These are phyloP conservation scores for Coniferiporia weirii DNA, from an alignment of 1,284 basidiomycete species.

Conservation along the genomic window DNA sequence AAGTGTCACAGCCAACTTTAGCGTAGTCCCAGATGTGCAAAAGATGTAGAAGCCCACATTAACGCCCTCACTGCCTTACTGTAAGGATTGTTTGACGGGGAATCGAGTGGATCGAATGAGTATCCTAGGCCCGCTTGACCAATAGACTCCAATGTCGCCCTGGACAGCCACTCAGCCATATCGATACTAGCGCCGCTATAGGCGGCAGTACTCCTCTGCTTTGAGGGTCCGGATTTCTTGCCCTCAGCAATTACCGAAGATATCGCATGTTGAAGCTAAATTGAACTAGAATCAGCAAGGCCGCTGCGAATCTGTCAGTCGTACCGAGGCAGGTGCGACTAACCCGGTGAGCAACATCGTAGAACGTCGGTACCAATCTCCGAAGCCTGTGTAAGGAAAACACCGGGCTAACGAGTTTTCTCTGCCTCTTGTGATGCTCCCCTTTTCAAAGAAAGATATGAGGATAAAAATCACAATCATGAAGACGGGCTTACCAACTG, in stretches of 20 bases:
- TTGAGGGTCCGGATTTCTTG: not conserved
- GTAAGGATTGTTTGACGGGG: conserved; percentile 40
- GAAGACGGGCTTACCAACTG: conserved; percentile 14
- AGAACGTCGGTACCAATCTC: conserved; percentile 12
- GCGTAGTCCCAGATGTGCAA: too few relatives aligned
- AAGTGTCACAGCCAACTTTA: not conserved
- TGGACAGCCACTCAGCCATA: conserved; percentile 45
- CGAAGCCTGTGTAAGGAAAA: conserved; percentile 17
- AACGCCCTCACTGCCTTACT: conserved; percentile 43
- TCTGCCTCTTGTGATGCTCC: conserved; percentile 11
- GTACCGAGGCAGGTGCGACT: not conserved
- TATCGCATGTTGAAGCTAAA: conserved; percentile 8
- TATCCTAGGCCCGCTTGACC: conserved; percentile 47
- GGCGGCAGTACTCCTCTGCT: conserved; percentile 8
- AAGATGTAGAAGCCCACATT: conserved; percentile 32
- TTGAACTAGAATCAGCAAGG: not conserved
- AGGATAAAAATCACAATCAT: not conserved
- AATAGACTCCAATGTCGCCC: conserved; percentile 45
- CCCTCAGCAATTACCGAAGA: not conserved
- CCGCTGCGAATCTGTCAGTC: too few relatives aligned
- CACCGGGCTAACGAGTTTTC: conserved; percentile 17
- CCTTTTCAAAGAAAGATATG: not conserved
- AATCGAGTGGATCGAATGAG: conserved; percentile 46
- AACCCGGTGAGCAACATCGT: conserved; percentile 8
- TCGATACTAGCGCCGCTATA: conserved; percentile 32